A percentile compares a stretch with the other conserved stretches of the same genome.
These are phyloP conservation scores for Ceratobasidium sp. DNA, from an alignment of 1,284 basidiomycete species.

Conservation along the genomic window DNA sequence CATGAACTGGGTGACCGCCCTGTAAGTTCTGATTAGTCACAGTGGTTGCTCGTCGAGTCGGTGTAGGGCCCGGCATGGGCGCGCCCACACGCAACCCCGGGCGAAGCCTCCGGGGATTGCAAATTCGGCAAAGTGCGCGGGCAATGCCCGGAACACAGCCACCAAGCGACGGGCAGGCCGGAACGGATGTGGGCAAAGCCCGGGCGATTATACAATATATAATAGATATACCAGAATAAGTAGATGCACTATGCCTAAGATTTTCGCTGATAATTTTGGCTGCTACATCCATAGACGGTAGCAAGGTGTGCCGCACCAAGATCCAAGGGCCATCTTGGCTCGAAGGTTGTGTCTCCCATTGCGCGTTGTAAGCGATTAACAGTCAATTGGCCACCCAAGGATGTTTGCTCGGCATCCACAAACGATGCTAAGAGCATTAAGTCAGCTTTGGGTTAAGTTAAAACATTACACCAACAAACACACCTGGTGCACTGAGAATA, in stretches of 20 bases:
- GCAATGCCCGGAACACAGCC: too few species aligned
- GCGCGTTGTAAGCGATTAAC: slow-evolving; percentile 26
- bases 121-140: too few species aligned
- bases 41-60: too few species aligned
- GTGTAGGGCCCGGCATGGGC: too few species aligned
- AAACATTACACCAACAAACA: neutral
- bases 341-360: slow-evolving; percentile 14
- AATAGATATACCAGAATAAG: too few species aligned
- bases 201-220: too few species aligned
- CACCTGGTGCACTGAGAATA: slow-evolving; percentile 17
- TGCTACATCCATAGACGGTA: slow-evolving; percentile 19
- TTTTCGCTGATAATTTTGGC: neutral
- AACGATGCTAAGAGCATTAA: neutral
- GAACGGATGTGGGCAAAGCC: too few species aligned
- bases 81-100: too few species aligned
- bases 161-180: too few species aligned
- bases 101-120: too few species aligned
- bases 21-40: too few species aligned
- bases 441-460: neutral
- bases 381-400: slow-evolving; percentile 19
- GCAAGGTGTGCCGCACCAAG: slow-evolving; percentile 15
- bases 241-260: neutral
- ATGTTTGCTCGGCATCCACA: neutral
- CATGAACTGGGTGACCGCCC: too few species aligned
- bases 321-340: slow-evolving; percentile 34